Evolutionary conservation across 352 stramenopile species (phyloP), one percentile per base, ranked within the genome.

Genomic region (Globisporangium lucens): DNA sequence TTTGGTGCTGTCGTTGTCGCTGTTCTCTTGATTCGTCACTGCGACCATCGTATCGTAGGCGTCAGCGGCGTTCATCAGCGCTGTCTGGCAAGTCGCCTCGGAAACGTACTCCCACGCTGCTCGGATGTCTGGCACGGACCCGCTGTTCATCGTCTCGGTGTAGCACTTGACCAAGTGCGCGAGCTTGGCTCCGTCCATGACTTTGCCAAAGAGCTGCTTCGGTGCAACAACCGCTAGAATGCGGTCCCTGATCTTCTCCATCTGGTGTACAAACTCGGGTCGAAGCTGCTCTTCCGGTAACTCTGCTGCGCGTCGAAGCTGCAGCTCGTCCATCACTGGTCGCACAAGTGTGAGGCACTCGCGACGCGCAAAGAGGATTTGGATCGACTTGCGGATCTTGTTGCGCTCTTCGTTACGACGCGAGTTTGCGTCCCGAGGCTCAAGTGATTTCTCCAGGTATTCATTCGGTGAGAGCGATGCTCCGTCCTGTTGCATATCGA

Each of bases 91-190:
- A 5, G 87, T 93, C 30, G 85, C 85, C 60, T 95, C 85, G 4
- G 81, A 86, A 15, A 95, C 87, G 43, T 94, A 95, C 65, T 88
- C 80, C 85, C 85, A 95, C 15, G 85, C 87, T 41, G 85, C 84
- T 61, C 90, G 91, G 38, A 95, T 93, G 61, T 93, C 83, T n/a
- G 87, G 85, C 5, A 95, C 74, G 2, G 79, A 74, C 3, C 85
- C 85, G 62, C 76, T 93, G 56, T 89, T 95, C 77, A 95, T 89
- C 4, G 85, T 93, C 15, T 85, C 74, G 0, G 82, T 89, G 63
- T 95, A 95, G 66, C 82, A 90, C 22, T 67, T 71, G 17, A 77
- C 83, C 41, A 95, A 69, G 35, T 89, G 72, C 4, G 81, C 81
- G 4, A 95, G 69, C 66, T 93, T 83, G 12, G 65, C 64, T 8